phyloP scores from a whole-genome alignment of 1,284 basidiomycete genomes.

The Fomes fomentarius region DNA sequence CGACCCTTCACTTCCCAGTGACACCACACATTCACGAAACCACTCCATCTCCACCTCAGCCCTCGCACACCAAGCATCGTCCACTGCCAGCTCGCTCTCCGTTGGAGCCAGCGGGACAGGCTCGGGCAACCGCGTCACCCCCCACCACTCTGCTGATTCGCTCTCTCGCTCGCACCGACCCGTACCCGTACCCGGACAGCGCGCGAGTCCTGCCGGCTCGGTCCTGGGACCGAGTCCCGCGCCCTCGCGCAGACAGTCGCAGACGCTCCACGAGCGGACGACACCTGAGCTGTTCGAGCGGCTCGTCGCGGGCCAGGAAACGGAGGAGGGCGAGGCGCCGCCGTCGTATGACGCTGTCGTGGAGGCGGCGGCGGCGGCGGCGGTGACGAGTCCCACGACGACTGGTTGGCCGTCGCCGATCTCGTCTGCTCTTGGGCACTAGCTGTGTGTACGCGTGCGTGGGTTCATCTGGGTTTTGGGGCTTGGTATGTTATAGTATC shows the following conservation, averaged over 20 bases:
- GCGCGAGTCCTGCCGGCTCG: not conserved
- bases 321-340: conserved; percentile 64
- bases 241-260: conserved; percentile 34
- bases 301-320: conserved; percentile 65
- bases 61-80: not conserved
- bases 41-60: conserved; percentile 3
- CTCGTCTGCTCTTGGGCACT: not conserved
- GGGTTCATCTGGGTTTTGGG: too few species aligned
- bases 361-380: conserved; percentile 4
- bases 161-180: too few species aligned
- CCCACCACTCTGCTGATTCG: conserved; percentile 19
- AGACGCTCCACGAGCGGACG: conserved; percentile 43
- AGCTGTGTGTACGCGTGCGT: not conserved
- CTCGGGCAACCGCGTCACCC: conserved; percentile 8
- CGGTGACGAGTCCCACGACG: too few species aligned
- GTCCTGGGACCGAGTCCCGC: conserved; percentile 17
- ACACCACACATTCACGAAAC: too few species aligned
- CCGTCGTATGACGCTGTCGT: conserved; percentile 54
- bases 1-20: not conserved
- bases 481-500: too few species aligned
- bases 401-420: not conserved
- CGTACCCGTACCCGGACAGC: too few species aligned
- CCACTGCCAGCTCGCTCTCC: conserved; percentile 10
- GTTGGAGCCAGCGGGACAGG: conserved; percentile 1
- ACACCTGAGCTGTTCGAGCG: conserved; percentile 52